phyloP scores from a whole-genome alignment of 805 yeast genomes.

The Schwanniomyces pseudopolymorphus region DNA sequence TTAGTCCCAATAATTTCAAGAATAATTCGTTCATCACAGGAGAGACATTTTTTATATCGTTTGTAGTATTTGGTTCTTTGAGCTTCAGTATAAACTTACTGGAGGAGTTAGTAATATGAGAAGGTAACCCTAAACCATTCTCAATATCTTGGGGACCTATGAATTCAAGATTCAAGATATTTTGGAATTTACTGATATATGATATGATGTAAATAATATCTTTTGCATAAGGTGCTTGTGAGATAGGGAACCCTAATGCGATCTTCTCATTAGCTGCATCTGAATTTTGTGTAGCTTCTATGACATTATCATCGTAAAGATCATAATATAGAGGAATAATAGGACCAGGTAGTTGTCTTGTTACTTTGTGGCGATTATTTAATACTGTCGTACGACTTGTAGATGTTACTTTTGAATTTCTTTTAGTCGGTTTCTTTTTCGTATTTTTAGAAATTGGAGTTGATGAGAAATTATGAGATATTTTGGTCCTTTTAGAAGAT shows the following conservation, averaged over 20 bases:
- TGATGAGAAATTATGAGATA: neutral
- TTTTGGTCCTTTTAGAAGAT: neutral
- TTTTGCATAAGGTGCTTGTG: conserved; percentile 25
- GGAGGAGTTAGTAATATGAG: no score
- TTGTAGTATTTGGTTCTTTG: neutral
- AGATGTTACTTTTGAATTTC: conserved; percentile 3
- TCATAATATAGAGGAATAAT: conserved; percentile 33
- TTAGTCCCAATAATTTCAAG: conserved; percentile 28
- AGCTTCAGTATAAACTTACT: neutral
- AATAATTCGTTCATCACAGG: conserved; percentile 33
- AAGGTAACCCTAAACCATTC: conserved; percentile 28
- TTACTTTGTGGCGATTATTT: conserved; percentile 23
- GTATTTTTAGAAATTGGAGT: neutral
- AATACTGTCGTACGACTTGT: conserved; percentile 32
- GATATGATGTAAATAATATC: conserved; percentile 34
- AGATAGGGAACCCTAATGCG: conserved; percentile 35
- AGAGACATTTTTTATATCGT: conserved; percentile 18
- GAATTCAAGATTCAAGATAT: conserved; percentile 18
- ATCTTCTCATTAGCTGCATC: conserved; percentile 19
- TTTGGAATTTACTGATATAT: conserved; percentile 30
- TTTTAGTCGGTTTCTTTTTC: neutral
- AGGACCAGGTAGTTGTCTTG: conserved; percentile 42
- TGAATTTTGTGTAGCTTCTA: conserved; percentile 15
- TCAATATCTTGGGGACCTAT: conserved; percentile 42
- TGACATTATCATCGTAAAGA: conserved; percentile 36